phyloP scores from a whole-genome alignment of 2,329 filamentous ascomycete genomes.

The Colletotrichum sp. region DNA sequence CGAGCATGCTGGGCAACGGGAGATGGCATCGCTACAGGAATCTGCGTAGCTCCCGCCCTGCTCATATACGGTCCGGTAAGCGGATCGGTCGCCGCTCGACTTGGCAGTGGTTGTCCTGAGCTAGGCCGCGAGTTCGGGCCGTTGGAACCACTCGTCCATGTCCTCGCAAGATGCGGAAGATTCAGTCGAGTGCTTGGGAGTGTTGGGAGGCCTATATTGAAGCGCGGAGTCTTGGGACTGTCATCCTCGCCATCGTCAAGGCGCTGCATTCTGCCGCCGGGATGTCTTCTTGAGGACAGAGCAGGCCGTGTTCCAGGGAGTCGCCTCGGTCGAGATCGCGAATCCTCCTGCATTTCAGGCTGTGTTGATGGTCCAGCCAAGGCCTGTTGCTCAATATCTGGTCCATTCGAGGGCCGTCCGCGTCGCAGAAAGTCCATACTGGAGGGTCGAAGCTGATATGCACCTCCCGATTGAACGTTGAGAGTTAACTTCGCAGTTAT shows the following conservation, averaged over 20 bases:
- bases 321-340: background rate
- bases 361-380: conserved; percentile 3
- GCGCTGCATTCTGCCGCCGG: background rate
- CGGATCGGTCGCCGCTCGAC: conserved; percentile 7
- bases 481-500: background rate
- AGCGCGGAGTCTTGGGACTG: conserved; percentile 53
- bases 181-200: conserved; percentile 46
- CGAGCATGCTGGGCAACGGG: background rate
- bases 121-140: conserved; percentile 22
- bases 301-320: conserved; percentile 2
- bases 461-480: background rate
- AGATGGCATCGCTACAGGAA: background rate
- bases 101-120: conserved; percentile 22
- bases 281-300: background rate
- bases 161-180: conserved; percentile 44
- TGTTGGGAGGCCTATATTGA: conserved; percentile 39
- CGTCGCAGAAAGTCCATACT: conserved; percentile 17
- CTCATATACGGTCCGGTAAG: conserved; percentile 13
- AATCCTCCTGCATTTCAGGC: conserved; percentile 17
- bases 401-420: background rate
- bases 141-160: conserved; percentile 40
- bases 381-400: conserved; percentile 12
- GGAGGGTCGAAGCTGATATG: background rate
- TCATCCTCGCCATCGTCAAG: conserved; percentile 32
- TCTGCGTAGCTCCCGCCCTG: background rate